phyloP scores from a whole-genome alignment of 768 basidiomycete genomes.

The Tulasnella sp. region DNA sequence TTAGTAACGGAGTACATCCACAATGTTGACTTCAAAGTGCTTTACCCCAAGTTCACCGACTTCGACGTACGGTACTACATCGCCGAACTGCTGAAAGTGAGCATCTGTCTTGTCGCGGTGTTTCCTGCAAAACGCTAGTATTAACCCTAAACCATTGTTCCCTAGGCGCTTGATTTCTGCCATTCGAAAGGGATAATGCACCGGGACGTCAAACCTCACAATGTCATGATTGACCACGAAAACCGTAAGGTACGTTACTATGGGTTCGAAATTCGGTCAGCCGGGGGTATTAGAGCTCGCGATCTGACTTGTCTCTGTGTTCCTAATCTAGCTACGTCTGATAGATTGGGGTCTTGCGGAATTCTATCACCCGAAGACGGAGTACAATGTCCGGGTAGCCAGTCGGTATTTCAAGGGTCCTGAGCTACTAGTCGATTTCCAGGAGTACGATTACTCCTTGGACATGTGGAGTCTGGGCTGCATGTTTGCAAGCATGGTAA shows the following conservation, averaged over 20 bases:
- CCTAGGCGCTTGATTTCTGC: constrained; percentile 51
- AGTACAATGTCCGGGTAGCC: constrained; percentile 62
- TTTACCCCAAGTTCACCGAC: constrained; percentile 48
- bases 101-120: background rate
- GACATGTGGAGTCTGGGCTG: constrained; percentile 66
- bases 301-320: background rate
- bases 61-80: constrained; percentile 55
- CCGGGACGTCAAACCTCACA: constrained; percentile 53
- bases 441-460: constrained; percentile 57
- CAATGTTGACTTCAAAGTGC: constrained; percentile 50
- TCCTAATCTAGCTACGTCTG: constrained; percentile 34
- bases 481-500: constrained; percentile 62
- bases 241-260: constrained; percentile 38
- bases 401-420: constrained; percentile 64
- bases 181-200: constrained; percentile 66
- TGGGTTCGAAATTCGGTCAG: background rate
- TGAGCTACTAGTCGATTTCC: constrained; percentile 58
- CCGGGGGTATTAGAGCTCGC: background rate
- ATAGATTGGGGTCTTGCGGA: constrained; percentile 72
- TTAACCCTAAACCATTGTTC: background rate
- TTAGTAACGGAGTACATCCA: constrained; percentile 59
- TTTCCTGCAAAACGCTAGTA: background rate
- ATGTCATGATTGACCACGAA: constrained; percentile 62
- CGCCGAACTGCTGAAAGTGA: constrained; percentile 44
- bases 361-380: constrained; percentile 57